A percentile compares a stretch with the other conserved stretches of the same genome.
These are phyloP conservation scores for Claviceps citrina DNA, from an alignment of 2,329 filamentous ascomycete species.

Conservation along the genomic window DNA sequence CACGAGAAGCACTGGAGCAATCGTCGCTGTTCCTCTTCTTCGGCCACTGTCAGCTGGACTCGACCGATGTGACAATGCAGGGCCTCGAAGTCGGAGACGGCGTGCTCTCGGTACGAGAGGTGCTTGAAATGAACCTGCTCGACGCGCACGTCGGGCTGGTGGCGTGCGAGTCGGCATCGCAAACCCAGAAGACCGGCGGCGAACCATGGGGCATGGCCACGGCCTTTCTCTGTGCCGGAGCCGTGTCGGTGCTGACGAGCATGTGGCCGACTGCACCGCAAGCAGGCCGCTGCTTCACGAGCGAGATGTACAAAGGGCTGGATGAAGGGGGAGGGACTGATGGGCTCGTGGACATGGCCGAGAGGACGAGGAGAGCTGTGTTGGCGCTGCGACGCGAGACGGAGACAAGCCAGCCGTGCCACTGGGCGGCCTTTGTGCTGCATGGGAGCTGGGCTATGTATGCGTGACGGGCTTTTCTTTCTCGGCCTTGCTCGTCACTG, in stretches of 20 bases:
- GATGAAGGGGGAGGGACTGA: neutral
- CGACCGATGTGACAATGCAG: neutral
- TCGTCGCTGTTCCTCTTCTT: neutral
- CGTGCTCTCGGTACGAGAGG: neutral
- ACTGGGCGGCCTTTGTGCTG: conserved; percentile 1
- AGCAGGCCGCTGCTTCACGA: neutral
- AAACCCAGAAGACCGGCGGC: neutral
- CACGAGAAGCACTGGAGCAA: neutral
- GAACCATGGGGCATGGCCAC: neutral
- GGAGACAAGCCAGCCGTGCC: neutral
- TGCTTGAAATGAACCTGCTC: neutral
- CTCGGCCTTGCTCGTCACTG: too few relatives aligned
- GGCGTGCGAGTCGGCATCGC: neutral
- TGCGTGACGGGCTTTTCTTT: too few relatives aligned
- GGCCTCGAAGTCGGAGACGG: neutral
- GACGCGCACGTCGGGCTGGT: neutral
- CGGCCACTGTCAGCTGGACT: neutral
- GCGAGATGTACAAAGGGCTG: neutral
- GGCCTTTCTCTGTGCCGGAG: neutral
- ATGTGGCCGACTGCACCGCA: neutral
- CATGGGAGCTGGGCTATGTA: conserved; percentile 1
- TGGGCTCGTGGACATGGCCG: neutral
- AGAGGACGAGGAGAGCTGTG: neutral
- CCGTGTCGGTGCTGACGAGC: neutral
- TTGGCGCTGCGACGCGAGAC: neutral